These are phyloP conservation scores for Fusarium concolor DNA, from an alignment of 2,329 filamentous ascomycete genomes.

Conservation along the genomic window DNA sequence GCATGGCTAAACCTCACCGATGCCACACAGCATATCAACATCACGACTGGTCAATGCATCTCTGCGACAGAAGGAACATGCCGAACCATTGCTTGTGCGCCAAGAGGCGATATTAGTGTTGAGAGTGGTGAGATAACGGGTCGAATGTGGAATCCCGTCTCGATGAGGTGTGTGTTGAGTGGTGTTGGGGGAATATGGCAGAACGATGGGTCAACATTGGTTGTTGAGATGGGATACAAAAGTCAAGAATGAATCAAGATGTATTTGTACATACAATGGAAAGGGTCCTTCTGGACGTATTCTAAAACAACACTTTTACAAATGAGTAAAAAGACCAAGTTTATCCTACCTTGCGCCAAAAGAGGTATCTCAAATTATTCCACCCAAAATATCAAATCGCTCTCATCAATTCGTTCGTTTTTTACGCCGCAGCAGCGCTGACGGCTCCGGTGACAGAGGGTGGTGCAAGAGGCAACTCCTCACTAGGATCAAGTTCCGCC, in stretches of 20 bases:
- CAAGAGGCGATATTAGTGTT: conserved; percentile 4
- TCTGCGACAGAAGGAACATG: conserved; percentile 18
- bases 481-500: conserved; percentile 51
- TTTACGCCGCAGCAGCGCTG: conserved; percentile 39
- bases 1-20: conserved; percentile 24
- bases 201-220: conserved; percentile 21
- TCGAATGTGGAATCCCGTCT: conserved; percentile 42
- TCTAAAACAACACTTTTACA: background rate
- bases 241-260: conserved; percentile 3
- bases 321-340: background rate
- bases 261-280: conserved; percentile 11
- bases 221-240: conserved; percentile 34
- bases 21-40: conserved; percentile 3
- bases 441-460: conserved; percentile 11
- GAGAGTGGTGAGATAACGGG: conserved; percentile 20
- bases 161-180: conserved; percentile 37
- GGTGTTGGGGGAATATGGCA: conserved; percentile 41
- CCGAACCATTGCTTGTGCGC: conserved; percentile 37
- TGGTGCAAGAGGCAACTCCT: conserved; percentile 34
- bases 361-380: conserved; percentile 33
- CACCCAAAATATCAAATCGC: conserved; percentile 21
- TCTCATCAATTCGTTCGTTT: conserved; percentile 28
- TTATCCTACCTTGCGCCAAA: conserved; percentile 16
- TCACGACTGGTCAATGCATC: conserved; percentile 24
- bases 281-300: conserved; percentile 1